Evolutionary conservation across 192 early-diverging fungal genomes (phyloP).

Genomic region (Phlyctochytrium arcticum): DNA sequence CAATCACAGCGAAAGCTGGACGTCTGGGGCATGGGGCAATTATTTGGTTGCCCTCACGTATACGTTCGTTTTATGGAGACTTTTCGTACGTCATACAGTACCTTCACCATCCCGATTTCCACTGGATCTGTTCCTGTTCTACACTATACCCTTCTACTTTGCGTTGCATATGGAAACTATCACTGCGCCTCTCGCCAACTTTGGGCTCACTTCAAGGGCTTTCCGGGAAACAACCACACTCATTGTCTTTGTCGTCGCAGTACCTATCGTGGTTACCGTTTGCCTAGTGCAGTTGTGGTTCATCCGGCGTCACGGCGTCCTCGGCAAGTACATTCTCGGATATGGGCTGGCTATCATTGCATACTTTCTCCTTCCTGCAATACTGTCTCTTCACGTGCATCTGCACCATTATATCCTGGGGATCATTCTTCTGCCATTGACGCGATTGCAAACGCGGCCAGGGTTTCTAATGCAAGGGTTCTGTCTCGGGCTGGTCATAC

Average conservation of each 20-base stretch:
- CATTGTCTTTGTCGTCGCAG: slow-evolving; percentile 12
- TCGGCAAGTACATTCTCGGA: slow-evolving; percentile 16
- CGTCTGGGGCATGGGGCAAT: slow-evolving; percentile 4
- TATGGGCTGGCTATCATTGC: slow-evolving; percentile 15
- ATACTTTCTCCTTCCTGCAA: slow-evolving; percentile 26
- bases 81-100: slow-evolving; percentile 3
- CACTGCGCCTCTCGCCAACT: slow-evolving; percentile 14
- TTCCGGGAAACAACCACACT: slow-evolving; percentile 21
- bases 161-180: slow-evolving; percentile 33
- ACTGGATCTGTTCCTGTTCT: slow-evolving; percentile 22
- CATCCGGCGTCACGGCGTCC: slow-evolving; percentile 20
- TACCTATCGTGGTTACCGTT: slow-evolving; percentile 15
- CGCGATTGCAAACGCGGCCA: slow-evolving; percentile 13
- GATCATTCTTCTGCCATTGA: slow-evolving; percentile 17
- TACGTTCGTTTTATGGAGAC: slow-evolving; percentile 18
- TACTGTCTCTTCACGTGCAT: slow-evolving; percentile 23
- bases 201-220: slow-evolving; percentile 24
- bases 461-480: slow-evolving; percentile 14
- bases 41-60: slow-evolving; percentile 23
- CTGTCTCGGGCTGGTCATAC: slow-evolving; percentile 13
- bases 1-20: slow-evolving; percentile 13
- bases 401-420: slow-evolving; percentile 27
- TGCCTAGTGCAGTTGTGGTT: slow-evolving; percentile 10
- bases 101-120: slow-evolving; percentile 19
- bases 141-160: slow-evolving; percentile 16